Percentiles rank a stretch among this genome's conserved stretches.
These are phyloP conservation scores for Pichia phayaonensis DNA, from an alignment of 805 yeast genomes.

Conservation along the genomic window DNA sequence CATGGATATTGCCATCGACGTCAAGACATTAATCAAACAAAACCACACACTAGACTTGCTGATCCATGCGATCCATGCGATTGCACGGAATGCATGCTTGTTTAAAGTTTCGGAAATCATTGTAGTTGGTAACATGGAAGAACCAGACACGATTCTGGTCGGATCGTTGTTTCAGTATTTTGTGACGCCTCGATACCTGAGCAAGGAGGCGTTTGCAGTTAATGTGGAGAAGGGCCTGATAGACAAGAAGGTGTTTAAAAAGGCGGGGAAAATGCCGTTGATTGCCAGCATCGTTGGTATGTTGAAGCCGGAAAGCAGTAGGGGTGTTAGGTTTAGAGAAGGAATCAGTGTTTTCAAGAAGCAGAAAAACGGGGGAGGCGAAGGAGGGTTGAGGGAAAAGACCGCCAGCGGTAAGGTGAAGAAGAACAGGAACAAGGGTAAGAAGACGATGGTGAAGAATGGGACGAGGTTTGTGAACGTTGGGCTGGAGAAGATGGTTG, in stretches of 20 bases:
- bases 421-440: constrained; percentile 54
- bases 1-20: background rate
- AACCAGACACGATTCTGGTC: constrained; percentile 2
- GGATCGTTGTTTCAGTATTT: constrained; percentile 11
- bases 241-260: constrained; percentile 30
- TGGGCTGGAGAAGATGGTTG: constrained; percentile 39
- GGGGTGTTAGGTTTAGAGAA: constrained; percentile 38
- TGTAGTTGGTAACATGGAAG: constrained; percentile 46
- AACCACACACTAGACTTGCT: constrained; percentile 47
- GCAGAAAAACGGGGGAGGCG: too few species aligned
- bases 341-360: constrained; percentile 48
- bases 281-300: constrained; percentile 63
- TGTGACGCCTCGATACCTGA: constrained; percentile 10
- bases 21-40: background rate
- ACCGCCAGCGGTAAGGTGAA: constrained; percentile 30
- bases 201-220: constrained; percentile 41
- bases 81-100: constrained; percentile 66
- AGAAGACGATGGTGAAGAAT: constrained; percentile 44
- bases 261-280: constrained; percentile 63
- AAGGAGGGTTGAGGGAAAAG: constrained; percentile 31
- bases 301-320: constrained; percentile 40
- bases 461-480: constrained; percentile 37
- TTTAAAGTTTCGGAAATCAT: constrained; percentile 71
- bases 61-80: constrained; percentile 66
- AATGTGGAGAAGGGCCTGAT: constrained; percentile 22